Conservation (phyloP, 345 rosid genomes). For the Euphorbia tirucalli region DNA sequence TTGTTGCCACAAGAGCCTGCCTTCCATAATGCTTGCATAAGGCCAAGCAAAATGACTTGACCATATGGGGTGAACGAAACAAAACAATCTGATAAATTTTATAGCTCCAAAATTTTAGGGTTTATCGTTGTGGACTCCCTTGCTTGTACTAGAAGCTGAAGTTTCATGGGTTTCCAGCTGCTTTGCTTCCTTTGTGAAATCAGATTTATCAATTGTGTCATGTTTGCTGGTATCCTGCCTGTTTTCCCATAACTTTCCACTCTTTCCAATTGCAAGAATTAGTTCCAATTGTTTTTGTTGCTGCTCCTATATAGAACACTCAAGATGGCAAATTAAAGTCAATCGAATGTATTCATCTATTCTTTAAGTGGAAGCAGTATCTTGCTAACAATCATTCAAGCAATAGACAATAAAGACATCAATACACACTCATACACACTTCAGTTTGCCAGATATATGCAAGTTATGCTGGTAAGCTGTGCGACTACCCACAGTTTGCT, state of each 20-base stretch:
- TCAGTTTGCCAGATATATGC: background rate
- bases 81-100: background rate
- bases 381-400: background rate
- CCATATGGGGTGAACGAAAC: background rate
- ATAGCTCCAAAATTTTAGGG: conserved; percentile 23
- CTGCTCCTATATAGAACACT: conserved; percentile 60
- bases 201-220: conserved; percentile 27
- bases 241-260: conserved; percentile 56
- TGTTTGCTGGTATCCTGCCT: conserved; percentile 28
- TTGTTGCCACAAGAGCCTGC: background rate
- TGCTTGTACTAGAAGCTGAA: conserved; percentile 24
- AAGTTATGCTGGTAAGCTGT: background rate
- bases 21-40: background rate
- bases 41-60: conserved; percentile 12
- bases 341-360: conserved; percentile 2
- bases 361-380: background rate
- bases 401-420: background rate
- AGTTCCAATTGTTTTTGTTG: conserved; percentile 87
- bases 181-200: conserved; percentile 25
- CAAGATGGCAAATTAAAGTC: conserved; percentile 18
- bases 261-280: conserved; percentile 71
- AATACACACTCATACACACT: background rate
- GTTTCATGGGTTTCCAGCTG: conserved; percentile 34
- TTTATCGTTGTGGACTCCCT: conserved; percentile 27
- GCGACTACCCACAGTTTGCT: no score